Evolutionary conservation across 768 basidiomycete species (phyloP).

Genomic region (Exidia glandulosa): DNA sequence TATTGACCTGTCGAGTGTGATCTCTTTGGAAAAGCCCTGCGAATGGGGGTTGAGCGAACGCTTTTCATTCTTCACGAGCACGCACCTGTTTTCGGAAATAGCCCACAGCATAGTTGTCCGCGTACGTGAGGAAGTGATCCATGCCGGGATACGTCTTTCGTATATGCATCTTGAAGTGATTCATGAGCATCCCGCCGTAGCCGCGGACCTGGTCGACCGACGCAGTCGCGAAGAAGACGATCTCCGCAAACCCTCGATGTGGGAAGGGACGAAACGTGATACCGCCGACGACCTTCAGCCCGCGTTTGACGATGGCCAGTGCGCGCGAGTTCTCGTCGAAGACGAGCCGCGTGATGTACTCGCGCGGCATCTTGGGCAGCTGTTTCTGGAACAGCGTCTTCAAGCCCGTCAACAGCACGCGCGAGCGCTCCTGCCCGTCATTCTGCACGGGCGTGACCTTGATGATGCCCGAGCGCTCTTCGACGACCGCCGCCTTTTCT

Average conservation of each 20-base stretch:
- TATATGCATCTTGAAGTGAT: conserved; percentile 92
- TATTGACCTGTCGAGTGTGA: conserved; percentile 75
- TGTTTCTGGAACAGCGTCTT: conserved; percentile 97
- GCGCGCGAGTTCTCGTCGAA: conserved; percentile 87
- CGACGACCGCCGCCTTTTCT: conserved; percentile 71
- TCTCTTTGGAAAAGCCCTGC: conserved; percentile 89
- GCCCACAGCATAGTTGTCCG: conserved; percentile 97
- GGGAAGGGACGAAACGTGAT: conserved; percentile 96
- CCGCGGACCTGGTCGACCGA: conserved; percentile 96
- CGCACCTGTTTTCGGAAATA: conserved; percentile 90
- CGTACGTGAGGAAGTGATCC: conserved; percentile 94
- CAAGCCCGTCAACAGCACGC: conserved; percentile 83
- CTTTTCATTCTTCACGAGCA: background rate
- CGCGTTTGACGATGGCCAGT: conserved; percentile 89
- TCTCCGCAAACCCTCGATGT: conserved; percentile 91
- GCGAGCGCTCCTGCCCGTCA: conserved; percentile 60
- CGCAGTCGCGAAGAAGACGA: conserved; percentile 96
- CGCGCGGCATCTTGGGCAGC: conserved; percentile 96
- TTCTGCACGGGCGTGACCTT: conserved; percentile 77
- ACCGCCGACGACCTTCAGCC: conserved; percentile 92
- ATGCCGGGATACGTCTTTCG: conserved; percentile 72
- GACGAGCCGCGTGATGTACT: conserved; percentile 94
- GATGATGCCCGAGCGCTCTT: conserved; percentile 75
- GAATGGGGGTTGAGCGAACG: background rate
- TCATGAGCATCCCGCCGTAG: conserved; percentile 97